Evolutionary conservation across 306 rosid genomes (phyloP), one percentile per base, ranked within the genome.

Genomic region (Rosa multiflora): DNA sequence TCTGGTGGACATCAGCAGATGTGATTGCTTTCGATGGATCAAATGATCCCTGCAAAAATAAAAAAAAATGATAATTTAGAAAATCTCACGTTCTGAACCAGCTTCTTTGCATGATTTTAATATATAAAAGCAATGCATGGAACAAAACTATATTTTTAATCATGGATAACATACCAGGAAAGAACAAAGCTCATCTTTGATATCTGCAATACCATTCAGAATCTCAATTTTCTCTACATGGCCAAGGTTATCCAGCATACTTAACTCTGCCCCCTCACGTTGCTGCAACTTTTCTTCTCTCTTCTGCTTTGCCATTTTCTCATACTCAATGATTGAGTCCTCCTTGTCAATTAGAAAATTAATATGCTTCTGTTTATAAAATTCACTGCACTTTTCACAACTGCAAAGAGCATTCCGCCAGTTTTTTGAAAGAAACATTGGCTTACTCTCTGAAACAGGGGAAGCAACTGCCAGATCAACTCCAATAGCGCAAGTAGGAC

Each of bases 201-300:
- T 89, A 37, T 96, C 99, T 59, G 93, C 97, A 77, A 96, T 96
- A 68, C 98, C 99, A 86, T 79, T 87, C 83, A 93, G 89, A 83
- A 96, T 84, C 90, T 93, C 99, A 61, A 96, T 92, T 79, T 96
- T 96, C 91, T 87, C 99, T 9, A 93, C 88, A 51, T 96, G 99
- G 43, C 98, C 99, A 72, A 96, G 94, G 23, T 88, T 91, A 86
- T 87, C 85, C 1, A 96, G 86, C 67, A 93, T 76, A 46, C 79
- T 89, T 75, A 86, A 75, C 85, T 91, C 97, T 15, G 92, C 96
- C 63, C 92, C 96, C 79, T 90, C 94, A 84, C 79, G 98, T 75
- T 86, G 82, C 88, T 91, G 93, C 85, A 91, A 81, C 77, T 93
- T 96, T 80, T 90, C 92, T 81, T 90, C 96, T 84, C 99, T 89